A percentile compares a stretch with the other conserved stretches of the same genome.
Evolutionary conservation across 1,284 basidiomycete genomes (phyloP).

Genomic region (Golubevia pallescens): DNA sequence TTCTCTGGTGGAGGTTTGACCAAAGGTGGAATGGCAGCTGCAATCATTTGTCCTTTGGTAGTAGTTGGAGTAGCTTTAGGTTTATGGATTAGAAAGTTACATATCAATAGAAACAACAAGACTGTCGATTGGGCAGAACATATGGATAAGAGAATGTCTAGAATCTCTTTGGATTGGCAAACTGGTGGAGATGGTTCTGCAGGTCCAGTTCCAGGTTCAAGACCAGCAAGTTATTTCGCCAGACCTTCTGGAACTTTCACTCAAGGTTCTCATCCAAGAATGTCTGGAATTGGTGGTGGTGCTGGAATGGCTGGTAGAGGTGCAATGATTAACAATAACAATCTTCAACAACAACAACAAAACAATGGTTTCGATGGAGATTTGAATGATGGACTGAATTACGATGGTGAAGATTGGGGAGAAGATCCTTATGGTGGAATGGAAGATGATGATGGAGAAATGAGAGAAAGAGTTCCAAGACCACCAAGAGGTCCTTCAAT

Average conservation of each 20-base stretch:
- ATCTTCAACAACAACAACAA: too few relatives aligned
- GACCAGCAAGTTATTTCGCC: constrained; percentile 36
- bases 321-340: neutral
- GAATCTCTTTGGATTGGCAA: constrained; percentile 56
- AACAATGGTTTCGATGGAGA: too few relatives aligned
- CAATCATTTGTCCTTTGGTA: constrained; percentile 52
- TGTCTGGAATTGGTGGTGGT: neutral
- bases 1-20: constrained; percentile 38
- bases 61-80: constrained; percentile 35
- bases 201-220: constrained; percentile 40
- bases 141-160: constrained; percentile 60
- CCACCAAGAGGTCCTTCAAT: constrained; percentile 33
- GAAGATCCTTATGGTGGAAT: constrained; percentile 15
- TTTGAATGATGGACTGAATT: too few relatives aligned
- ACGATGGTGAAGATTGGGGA: too few relatives aligned
- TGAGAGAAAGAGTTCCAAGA: constrained; percentile 27
- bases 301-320: neutral
- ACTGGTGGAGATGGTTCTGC: constrained; percentile 45
- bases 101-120: constrained; percentile 60
- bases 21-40: constrained; percentile 46
- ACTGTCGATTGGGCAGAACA: constrained; percentile 57
- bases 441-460: constrained; percentile 36
- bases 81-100: constrained; percentile 47
- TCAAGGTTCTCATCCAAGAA: too few relatives aligned
- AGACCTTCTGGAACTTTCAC: constrained; percentile 14